phyloP scores from a whole-genome alignment of 139 green algal genomes.

The Eudorina sp. region DNA sequence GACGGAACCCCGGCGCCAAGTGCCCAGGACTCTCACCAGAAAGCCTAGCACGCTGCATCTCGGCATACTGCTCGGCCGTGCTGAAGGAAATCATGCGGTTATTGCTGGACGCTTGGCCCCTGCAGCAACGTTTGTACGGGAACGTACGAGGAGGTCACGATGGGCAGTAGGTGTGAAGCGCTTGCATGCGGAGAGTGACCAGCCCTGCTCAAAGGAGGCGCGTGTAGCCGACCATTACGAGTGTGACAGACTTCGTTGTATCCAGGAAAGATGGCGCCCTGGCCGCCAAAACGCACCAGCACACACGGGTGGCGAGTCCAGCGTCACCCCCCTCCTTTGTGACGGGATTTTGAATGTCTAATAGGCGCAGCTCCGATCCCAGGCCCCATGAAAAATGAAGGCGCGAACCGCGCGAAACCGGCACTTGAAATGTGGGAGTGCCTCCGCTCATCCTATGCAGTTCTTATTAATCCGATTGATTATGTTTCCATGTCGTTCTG shows the following conservation, averaged over 20 bases:
- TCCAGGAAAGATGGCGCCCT: not conserved
- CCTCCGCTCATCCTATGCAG: conserved; percentile 3
- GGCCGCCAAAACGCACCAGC: conserved; percentile 28
- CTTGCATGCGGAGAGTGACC: no score
- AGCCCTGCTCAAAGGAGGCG: no score
- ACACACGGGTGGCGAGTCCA: not conserved
- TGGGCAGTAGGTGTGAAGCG: not conserved
- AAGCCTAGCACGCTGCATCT: conserved; percentile 28
- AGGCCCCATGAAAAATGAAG: conserved; percentile 67
- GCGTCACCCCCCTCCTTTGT: conserved; percentile 17
- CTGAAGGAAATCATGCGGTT: conserved; percentile 25
- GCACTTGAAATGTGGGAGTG: not conserved
- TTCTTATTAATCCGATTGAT: no score
- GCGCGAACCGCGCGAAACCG: conserved; percentile 14
- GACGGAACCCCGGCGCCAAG: no score
- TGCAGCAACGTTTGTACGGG: no score
- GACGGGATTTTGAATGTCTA: conserved; percentile 23
- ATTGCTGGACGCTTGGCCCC: conserved; percentile 7
- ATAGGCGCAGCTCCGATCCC: conserved; percentile 65
- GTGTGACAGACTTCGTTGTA: no score
- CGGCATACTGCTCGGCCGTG: conserved; percentile 14
- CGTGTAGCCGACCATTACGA: no score
- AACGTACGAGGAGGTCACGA: not conserved
- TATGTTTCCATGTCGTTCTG: no score
- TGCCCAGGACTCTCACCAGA: conserved; percentile 17